These are phyloP conservation scores for Arthonia radiata DNA, from an alignment of 495 filamentous ascomycete genomes.

Conservation along the genomic window DNA sequence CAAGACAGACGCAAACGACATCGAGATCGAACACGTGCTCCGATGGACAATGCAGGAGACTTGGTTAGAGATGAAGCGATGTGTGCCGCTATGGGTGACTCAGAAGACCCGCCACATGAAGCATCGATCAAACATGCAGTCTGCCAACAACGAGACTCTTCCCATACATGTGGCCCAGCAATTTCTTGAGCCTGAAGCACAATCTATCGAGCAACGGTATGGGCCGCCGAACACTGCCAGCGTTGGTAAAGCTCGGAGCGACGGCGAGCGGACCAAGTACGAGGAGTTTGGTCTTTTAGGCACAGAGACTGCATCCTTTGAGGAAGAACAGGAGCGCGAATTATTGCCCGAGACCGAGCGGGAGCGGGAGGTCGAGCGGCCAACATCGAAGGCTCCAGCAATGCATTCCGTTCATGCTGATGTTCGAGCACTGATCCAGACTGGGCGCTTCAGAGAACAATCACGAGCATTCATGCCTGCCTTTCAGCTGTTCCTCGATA, in stretches of 20 bases:
- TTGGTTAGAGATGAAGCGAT: slow-evolving; percentile 19
- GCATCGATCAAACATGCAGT: slow-evolving; percentile 9
- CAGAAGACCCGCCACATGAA: slow-evolving; percentile 27
- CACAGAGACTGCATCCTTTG: slow-evolving; percentile 17
- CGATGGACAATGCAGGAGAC: slow-evolving; percentile 35
- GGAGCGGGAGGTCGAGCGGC: slow-evolving; percentile 28
- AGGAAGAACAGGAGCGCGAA: slow-evolving; percentile 51
- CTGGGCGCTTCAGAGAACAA: slow-evolving; percentile 5
- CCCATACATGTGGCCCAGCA: slow-evolving; percentile 14
- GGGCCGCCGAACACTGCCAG: too few relatives aligned
- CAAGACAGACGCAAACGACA: not conserved
- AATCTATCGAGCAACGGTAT: slow-evolving; percentile 20
- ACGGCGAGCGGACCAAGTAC: slow-evolving; percentile 10
- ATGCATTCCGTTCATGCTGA: slow-evolving; percentile 21
- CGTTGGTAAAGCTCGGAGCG: not conserved
- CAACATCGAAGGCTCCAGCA: slow-evolving; percentile 13
- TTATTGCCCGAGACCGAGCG: slow-evolving; percentile 35
- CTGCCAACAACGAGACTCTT: slow-evolving; percentile 3
- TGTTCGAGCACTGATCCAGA: slow-evolving; percentile 17
- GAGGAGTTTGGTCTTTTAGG: slow-evolving; percentile 17
- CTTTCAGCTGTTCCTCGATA: slow-evolving; percentile 18
- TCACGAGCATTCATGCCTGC: slow-evolving; percentile 20
- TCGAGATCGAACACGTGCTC: slow-evolving; percentile 26
- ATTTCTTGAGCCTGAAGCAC: slow-evolving; percentile 25
- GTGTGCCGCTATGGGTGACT: slow-evolving; percentile 31